These are phyloP conservation scores for Nigrospora osmanthi DNA, from an alignment of 2,329 filamentous ascomycete genomes.

Conservation along the genomic window DNA sequence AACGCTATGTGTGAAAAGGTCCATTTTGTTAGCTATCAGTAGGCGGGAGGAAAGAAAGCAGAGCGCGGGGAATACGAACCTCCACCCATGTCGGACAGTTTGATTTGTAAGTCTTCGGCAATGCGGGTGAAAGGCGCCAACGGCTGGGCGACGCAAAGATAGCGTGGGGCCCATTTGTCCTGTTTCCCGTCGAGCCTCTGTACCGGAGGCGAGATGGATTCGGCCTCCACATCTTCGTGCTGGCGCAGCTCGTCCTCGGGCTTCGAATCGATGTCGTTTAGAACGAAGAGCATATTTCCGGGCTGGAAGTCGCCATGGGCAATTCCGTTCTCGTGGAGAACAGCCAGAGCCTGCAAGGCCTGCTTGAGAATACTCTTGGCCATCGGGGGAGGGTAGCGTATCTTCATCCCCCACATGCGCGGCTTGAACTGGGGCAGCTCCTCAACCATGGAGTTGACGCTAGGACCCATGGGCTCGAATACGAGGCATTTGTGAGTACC, in stretches of 20 bases:
- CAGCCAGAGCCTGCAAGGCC: slow-evolving; percentile 24
- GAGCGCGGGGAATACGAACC: slow-evolving; percentile 12
- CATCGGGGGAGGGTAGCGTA: slow-evolving; percentile 29
- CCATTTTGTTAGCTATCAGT: background rate
- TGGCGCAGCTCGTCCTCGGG: slow-evolving; percentile 16
- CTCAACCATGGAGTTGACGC: slow-evolving; percentile 26
- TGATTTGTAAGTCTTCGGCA: slow-evolving; percentile 17
- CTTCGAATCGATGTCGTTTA: slow-evolving; percentile 17
- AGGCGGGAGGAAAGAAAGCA: background rate
- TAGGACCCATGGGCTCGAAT: slow-evolving; percentile 30
- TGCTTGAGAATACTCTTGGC: slow-evolving; percentile 32
- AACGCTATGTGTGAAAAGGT: slow-evolving; percentile 11
- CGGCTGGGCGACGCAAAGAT: slow-evolving; percentile 20
- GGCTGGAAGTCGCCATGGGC: slow-evolving; percentile 31
- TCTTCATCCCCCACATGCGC: slow-evolving; percentile 11
- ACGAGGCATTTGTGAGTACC: slow-evolving; percentile 35
- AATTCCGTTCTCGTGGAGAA: slow-evolving; percentile 29
- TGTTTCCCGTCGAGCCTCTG: slow-evolving; percentile 20
- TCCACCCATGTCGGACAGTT: slow-evolving; percentile 21
- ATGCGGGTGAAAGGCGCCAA: slow-evolving; percentile 12
- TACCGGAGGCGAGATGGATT: slow-evolving; percentile 16
- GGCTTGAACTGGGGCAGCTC: slow-evolving; percentile 22
- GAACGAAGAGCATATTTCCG: slow-evolving; percentile 26
- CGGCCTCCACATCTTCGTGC: slow-evolving; percentile 10
- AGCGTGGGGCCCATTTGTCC: slow-evolving; percentile 19